Evolutionary conservation across 441 rosid species (phyloP), one percentile per base, ranked within the genome.

Genomic region (Erodium moschatum): DNA sequence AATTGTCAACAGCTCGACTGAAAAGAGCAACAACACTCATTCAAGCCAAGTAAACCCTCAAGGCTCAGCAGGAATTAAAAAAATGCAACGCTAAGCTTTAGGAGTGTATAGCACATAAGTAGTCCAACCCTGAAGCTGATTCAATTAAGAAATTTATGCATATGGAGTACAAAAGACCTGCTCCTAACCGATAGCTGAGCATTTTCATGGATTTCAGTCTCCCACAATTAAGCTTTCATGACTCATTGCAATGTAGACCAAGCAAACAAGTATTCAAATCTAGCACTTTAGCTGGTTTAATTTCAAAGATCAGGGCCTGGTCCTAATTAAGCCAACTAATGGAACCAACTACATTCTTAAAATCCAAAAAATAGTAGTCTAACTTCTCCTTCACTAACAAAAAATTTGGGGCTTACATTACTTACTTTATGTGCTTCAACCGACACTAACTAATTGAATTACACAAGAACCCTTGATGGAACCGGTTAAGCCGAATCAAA

Each of bases 201-300:
- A 56, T 19, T 56, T 20, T 56, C 21, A 20, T 5, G 62, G 62
- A 54, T 18, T 56, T 8, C 27, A 16, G 62, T 7, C 27, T 56
- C 5, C 62, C 21, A 56, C 15, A 56, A 19, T 56, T 16, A 16
- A 18, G 62, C 62, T 56, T 18, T 18, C 20, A 6, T 56, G 11
- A 56, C 9, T 56, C 62, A 16, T 1, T 56, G 62, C 62, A 16
- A 56, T 56, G 62, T 56, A 9, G 20, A 56, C 62, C 21, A 16
- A 56, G 62, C 27, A n/a, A 56, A 20, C 24, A 56, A 56, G 21
- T 56, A 3, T 56, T 56, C 62, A 56, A 56, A 56, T 56, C 24
- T 8, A 56, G 27, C 27, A 56, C 27, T 56, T 56, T 6, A 18
- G 62, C 62, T 56, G 62, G 21, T 56, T 27, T 56, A 20, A 18